Base-by-base conservation (phyloP, 2,329 filamentous ascomycete genomes). In the Aspergillus calidoustus region DNA sequence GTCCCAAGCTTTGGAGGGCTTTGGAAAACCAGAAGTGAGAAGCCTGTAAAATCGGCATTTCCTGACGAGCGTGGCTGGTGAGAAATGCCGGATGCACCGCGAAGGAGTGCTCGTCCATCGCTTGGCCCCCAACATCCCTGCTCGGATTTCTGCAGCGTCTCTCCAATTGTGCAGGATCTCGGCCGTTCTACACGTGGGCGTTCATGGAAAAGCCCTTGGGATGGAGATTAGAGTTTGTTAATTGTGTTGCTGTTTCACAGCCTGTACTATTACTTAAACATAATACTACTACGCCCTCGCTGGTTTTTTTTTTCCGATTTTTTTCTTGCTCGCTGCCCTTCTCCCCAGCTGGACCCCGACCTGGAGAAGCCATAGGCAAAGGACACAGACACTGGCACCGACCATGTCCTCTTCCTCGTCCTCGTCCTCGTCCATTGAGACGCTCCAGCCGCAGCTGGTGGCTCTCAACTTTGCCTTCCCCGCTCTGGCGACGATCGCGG, bases 381-480 rank as follows among this genome's bases (percentile, higher is more conserved):
- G 17, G 15, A n/a, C n/a, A 41, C 50, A 28, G 25, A 28, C 25
- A 28, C 25, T 28, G 25, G 25, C 25, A 28, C 25, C 3, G 25
- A 28, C 25, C 25, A 28, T 28, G 25, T 28, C 25, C 25, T 28
- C 25, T 7, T 28, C 25, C 25, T 28, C 23, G 13, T 28, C 28
- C 9, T 15, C 15, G 34, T 13, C 4, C 9, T 41, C 34, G 15
- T 15, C 34, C 5, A 41, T 41, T 17, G 60, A 64, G 7, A 67
- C 54, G 15, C 19, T 67, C 8, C 65, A 67, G 47, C 43, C 62
- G 2, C 65, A 67, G 58, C 61, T 59, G 15, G 55, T 67, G 30
- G 64, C 46, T 30, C 46, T 67, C 22, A 64, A 64, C 55, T 63
- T 67, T 19, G 65, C 52, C 0, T 67, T 67, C 38, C 65, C 65